These are phyloP conservation scores for Vitis rupestris DNA, from an alignment of 164 flowering plant species.

Conservation along the genomic window DNA sequence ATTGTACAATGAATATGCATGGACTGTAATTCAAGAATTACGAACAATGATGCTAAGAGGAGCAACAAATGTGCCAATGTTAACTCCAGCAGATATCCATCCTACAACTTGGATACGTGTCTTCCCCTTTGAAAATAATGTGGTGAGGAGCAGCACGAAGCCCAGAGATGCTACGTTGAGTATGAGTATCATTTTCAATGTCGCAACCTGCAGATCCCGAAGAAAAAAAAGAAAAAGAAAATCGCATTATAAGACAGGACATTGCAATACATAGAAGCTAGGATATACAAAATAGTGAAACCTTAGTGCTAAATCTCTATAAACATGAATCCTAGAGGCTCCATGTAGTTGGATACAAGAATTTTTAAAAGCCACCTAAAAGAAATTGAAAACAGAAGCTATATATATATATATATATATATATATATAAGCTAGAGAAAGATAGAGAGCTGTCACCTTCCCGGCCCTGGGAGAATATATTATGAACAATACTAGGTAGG, in stretches of 20 bases:
- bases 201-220: constrained; percentile 18
- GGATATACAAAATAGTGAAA: too few relatives aligned
- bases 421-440: too few relatives aligned
- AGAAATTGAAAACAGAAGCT: not conserved
- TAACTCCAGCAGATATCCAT: constrained; percentile 27
- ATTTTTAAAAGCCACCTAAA: not conserved
- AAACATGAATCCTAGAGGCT: too few relatives aligned
- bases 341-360: too few relatives aligned
- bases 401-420: too few relatives aligned
- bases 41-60: constrained; percentile 36
- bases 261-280: too few relatives aligned
- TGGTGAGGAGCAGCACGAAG: constrained; percentile 10
- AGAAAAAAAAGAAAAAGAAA: not conserved
- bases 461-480: constrained; percentile 20
- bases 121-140: constrained; percentile 2
- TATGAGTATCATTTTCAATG: constrained; percentile 16
- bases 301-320: too few relatives aligned
- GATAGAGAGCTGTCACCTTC: constrained; percentile 11
- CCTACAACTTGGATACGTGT: constrained; percentile 21
- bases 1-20: too few relatives aligned
- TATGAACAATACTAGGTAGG: constrained; percentile 20
- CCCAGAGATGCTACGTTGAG: constrained; percentile 18
- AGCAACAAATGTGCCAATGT: constrained; percentile 26
- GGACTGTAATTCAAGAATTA: not conserved
- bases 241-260: not conserved